A percentile compares a stretch with the other conserved stretches of the same genome.
phyloP scores from a whole-genome alignment of 2,329 filamentous ascomycete species.

The Zymoseptoria tritici region DNA sequence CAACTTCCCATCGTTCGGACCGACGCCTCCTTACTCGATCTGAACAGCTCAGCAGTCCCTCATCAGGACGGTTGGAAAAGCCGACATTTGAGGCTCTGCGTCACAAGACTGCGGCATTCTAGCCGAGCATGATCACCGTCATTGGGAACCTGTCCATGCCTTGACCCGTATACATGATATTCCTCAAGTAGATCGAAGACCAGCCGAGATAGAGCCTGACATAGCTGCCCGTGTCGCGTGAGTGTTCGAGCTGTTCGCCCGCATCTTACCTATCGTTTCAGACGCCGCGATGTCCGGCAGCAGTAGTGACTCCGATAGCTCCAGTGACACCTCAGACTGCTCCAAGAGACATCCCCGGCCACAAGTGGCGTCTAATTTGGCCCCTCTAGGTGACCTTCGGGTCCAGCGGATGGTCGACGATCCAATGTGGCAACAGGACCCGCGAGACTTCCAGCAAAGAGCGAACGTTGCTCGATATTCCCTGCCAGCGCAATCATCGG shows the following conservation, averaged over 20 bases:
- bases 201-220: neutral
- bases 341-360: neutral
- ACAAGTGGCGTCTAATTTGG: slow-evolving; percentile 1
- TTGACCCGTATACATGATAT: neutral
- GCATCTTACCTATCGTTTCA: neutral
- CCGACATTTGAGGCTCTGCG: neutral
- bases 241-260: neutral
- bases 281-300: neutral
- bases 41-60: neutral
- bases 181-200: neutral
- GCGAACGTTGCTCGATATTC: slow-evolving; percentile 1
- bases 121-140: neutral
- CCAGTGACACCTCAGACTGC: neutral
- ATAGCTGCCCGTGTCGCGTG: neutral
- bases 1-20: neutral
- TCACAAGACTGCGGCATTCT: neutral
- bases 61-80: neutral
- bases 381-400: neutral
- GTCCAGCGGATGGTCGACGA: neutral
- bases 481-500: neutral
- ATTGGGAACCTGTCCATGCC: neutral
- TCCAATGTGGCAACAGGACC: neutral
- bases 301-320: neutral
- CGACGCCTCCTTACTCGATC: neutral
- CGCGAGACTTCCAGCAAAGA: neutral